phyloP scores from a whole-genome alignment of 2,329 filamentous ascomycete species.

The Claviceps maximensis region DNA sequence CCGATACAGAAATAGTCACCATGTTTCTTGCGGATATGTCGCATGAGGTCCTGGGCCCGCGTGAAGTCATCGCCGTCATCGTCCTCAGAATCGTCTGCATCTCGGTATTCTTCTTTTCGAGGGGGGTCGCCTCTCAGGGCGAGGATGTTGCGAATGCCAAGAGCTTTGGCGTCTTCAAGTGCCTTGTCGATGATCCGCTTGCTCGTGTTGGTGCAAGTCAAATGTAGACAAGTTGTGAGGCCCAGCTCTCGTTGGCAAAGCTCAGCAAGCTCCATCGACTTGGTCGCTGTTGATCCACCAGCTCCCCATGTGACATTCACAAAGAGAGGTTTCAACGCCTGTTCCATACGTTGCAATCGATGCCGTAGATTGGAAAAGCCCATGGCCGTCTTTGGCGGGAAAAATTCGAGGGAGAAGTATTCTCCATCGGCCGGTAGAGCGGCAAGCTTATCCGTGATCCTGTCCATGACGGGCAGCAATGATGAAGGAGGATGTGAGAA shows the following conservation, averaged over 20 bases:
- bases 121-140: slow-evolving; percentile 87
- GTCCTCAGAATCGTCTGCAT: slow-evolving; percentile 42
- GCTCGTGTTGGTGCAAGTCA: slow-evolving; percentile 98
- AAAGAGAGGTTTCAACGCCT: slow-evolving; percentile 80
- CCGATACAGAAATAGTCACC: slow-evolving; percentile 95
- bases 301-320: slow-evolving; percentile 98
- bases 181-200: slow-evolving; percentile 73
- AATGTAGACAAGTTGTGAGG: slow-evolving; percentile 85
- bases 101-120: slow-evolving; percentile 71
- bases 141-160: slow-evolving; percentile 89
- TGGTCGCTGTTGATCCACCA: slow-evolving; percentile 78
- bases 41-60: slow-evolving; percentile 80
- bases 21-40: slow-evolving; percentile 73
- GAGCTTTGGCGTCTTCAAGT: slow-evolving; percentile 74
- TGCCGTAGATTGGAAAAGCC: slow-evolving; percentile 88
- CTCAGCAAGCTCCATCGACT: slow-evolving; percentile 88
- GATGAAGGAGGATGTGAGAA: background rate
- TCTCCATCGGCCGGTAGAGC: slow-evolving; percentile 66
- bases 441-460: slow-evolving; percentile 90
- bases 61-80: slow-evolving; percentile 65
- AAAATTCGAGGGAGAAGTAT: slow-evolving; percentile 98
- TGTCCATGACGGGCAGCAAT: slow-evolving; percentile 47
- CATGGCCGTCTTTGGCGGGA: slow-evolving; percentile 94
- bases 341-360: slow-evolving; percentile 88
- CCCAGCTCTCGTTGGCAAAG: slow-evolving; percentile 86